Base-by-base conservation (phyloP, 345 rosid species). In the Citrus trifoliata region DNA sequence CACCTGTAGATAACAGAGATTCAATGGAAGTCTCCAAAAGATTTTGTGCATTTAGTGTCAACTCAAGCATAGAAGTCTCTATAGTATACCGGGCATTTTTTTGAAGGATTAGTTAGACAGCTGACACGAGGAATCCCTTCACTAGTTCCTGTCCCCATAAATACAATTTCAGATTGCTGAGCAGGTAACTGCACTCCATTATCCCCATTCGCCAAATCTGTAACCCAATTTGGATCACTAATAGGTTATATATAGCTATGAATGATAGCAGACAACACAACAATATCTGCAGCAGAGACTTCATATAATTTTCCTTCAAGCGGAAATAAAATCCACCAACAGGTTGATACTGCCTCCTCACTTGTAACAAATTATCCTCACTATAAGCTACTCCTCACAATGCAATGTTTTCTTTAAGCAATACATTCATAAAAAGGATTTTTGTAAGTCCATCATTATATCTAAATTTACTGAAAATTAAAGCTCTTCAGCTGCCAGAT, bases 51-150 rank as follows among this genome's bases (percentile, higher is more conserved):
- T 58, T 70, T 35, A 56, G 71, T 25, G 37, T 12, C 25, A 42
- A 16, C 71, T 56, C 18, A 59, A 76, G 66, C 19, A 69, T 8
- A 37, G 53, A 71, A 55, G 21, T 37, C 58, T 55, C 56, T 2
- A 68, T 76, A 27, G 55, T 62, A 75, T 95, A 95, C 98, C 85
- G 80, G 88, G 81, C 98, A 93, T 83, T 83, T 91, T 90, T 93
- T 88, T 68, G 79, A 59, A 80, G 95, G 87, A 89, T 92, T 87
- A 48, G 98, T 93, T 46, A 92, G 88, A 87, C 98, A 95, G 90
- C 98, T 93, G 27, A 95, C 89, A 73, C 98, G 93, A 28, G 98
- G 98, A 80, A 95, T 91, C 81, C 98, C 98, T 90, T 95, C 98
- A 77, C 98, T 95, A 27, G 98, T 95, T 85, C 98, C 98, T 9